Percentiles rank a stretch among this genome's conserved stretches.
phyloP scores from a whole-genome alignment of 1,284 basidiomycete species.

The Fomes fomentarius region DNA sequence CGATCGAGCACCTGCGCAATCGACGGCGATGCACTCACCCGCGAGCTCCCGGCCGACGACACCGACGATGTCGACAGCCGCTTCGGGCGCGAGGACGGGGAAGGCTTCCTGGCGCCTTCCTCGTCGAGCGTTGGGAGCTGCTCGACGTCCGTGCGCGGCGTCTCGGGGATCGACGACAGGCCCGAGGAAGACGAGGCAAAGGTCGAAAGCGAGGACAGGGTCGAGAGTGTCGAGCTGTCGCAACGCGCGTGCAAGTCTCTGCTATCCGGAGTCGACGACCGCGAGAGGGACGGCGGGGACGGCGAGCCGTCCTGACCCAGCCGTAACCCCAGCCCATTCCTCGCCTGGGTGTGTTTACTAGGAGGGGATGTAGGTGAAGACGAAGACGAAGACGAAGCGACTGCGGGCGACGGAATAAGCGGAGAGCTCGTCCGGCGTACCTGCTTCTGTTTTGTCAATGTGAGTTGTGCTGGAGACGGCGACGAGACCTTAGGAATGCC shows the following conservation, averaged over 20 bases:
- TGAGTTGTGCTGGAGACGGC: neutral
- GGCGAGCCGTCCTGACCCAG: neutral
- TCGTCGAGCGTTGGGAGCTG: neutral
- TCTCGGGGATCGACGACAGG: conserved; percentile 33
- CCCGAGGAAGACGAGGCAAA: conserved; percentile 30
- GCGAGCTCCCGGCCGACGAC: conserved; percentile 24
- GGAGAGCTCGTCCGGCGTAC: conserved; percentile 34
- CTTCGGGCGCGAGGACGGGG: neutral
- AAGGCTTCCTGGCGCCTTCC: neutral
- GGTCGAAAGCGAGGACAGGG: conserved; percentile 29
- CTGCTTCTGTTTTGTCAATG: conserved; percentile 19
- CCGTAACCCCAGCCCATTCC: conserved; percentile 5
- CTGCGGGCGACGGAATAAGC: conserved; percentile 20
- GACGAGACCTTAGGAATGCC: neutral
- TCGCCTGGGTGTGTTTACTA: no score
- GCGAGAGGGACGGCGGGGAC: conserved; percentile 6
- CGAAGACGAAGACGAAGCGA: neutral
- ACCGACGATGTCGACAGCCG: conserved; percentile 38
- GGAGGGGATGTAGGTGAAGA: no score
- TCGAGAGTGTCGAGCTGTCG: conserved; percentile 21
- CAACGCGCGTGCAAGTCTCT: conserved; percentile 18
- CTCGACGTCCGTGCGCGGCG: conserved; percentile 18
- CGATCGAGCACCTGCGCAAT: conserved; percentile 38
- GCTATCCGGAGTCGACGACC: conserved; percentile 5
- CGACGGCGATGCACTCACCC: conserved; percentile 29